Conservation (phyloP, 345 rosid species). For the Aethionema arabicum region DNA sequence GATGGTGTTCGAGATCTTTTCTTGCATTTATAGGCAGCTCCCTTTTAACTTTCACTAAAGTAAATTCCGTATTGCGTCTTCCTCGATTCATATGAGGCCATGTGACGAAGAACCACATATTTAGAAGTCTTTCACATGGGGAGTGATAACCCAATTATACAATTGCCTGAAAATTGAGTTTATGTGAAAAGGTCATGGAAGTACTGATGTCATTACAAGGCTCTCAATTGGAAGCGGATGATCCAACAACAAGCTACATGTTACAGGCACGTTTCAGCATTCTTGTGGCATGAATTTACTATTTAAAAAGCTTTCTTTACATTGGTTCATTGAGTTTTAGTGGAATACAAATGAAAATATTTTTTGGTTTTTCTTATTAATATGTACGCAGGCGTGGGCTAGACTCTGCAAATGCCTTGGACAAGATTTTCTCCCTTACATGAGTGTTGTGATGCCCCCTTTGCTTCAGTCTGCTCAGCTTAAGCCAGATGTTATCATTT, state of each 20-base stretch:
- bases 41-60: not conserved
- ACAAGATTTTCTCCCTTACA: constrained; percentile 72
- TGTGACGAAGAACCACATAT: not conserved
- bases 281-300: not conserved
- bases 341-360: not conserved
- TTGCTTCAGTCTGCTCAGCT: constrained; percentile 76
- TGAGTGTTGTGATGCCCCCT: constrained; percentile 74
- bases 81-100: not conserved
- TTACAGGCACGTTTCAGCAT: constrained; percentile 47
- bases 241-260: constrained; percentile 83
- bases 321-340: not conserved
- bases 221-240: constrained; percentile 65
- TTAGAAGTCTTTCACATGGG: not conserved
- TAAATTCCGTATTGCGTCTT: not conserved
- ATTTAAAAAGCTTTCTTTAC: not conserved
- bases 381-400: constrained; percentile 64
- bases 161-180: constrained; percentile 20
- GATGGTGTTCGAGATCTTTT: constrained; percentile 4
- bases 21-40: not conserved
- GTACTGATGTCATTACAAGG: constrained; percentile 70
- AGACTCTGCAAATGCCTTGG: constrained; percentile 80
- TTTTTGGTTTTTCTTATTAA: constrained; percentile 1
- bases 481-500: constrained; percentile 68
- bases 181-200: constrained; percentile 60
- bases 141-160: not conserved